phyloP scores from a whole-genome alignment of 306 rosid species.

The Ormosia emarginata region DNA sequence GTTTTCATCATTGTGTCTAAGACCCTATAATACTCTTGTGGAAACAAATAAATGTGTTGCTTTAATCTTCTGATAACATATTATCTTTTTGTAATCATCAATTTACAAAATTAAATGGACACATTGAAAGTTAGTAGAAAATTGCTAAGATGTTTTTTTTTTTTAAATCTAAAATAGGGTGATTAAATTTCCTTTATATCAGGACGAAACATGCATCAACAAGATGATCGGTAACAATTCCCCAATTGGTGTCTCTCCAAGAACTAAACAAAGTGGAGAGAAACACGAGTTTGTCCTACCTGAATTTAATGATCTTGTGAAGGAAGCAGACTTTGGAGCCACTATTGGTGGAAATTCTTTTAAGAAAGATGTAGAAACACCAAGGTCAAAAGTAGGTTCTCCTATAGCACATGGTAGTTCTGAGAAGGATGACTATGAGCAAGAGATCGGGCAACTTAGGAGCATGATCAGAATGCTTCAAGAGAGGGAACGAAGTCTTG shows the following conservation, averaged over 20 bases:
- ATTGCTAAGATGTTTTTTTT: not conserved
- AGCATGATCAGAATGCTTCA: constrained; percentile 58
- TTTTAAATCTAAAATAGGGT: not conserved
- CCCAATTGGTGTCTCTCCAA: constrained; percentile 34
- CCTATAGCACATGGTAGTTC: constrained; percentile 32
- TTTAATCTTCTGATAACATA: not conserved
- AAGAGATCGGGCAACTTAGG: constrained; percentile 60
- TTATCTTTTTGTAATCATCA: not conserved
- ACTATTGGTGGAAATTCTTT: constrained; percentile 34
- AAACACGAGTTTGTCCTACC: constrained; percentile 52
- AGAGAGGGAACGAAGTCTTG: constrained; percentile 77
- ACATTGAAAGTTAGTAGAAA: not conserved
- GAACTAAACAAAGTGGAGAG: constrained; percentile 34
- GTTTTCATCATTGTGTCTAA: no score
- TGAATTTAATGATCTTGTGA: constrained; percentile 47
- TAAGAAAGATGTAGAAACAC: constrained; percentile 42
- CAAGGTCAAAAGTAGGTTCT: constrained; percentile 36
- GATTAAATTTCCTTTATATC: not conserved
- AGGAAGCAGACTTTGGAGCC: constrained; percentile 44
- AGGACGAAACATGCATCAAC: constrained; percentile 56
- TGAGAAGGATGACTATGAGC: constrained; percentile 57
- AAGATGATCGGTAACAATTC: constrained; percentile 37
- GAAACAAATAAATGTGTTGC: no score
- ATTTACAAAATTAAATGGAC: not conserved
- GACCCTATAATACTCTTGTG: no score